Evolutionary conservation across 2,329 filamentous ascomycete species (phyloP).

Genomic region (Fusarium duplospermum): DNA sequence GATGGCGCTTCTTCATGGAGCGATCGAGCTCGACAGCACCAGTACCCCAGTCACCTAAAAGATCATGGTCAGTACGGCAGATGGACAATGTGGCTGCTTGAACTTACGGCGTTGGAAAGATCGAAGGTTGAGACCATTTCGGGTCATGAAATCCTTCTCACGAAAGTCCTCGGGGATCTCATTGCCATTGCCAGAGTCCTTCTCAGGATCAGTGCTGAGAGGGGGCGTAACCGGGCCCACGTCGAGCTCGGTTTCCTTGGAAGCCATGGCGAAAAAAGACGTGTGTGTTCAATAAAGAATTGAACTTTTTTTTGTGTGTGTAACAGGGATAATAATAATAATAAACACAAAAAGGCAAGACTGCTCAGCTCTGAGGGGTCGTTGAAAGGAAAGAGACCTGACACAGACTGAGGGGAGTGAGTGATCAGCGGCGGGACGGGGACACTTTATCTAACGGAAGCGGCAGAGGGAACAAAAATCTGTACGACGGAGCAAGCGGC

Average conservation of each 20-base stretch:
- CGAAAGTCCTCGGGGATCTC: slow-evolving; percentile 37
- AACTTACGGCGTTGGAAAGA: slow-evolving; percentile 40
- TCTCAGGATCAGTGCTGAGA: slow-evolving; percentile 24
- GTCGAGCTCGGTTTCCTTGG: slow-evolving; percentile 38
- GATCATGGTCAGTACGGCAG: slow-evolving; percentile 13
- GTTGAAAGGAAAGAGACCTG: slow-evolving; percentile 1
- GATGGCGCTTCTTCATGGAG: slow-evolving; percentile 66
- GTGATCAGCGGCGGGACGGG: slow-evolving; percentile 8
- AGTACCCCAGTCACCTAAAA: slow-evolving; percentile 40
- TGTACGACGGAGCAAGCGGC: slow-evolving; percentile 8
- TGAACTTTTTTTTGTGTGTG: background rate
- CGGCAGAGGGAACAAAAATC: background rate
- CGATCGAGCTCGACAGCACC: slow-evolving; percentile 53
- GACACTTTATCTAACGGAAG: slow-evolving; percentile 24
- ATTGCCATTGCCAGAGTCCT: slow-evolving; percentile 6
- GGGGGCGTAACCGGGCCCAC: slow-evolving; percentile 29
- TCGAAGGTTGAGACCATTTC: slow-evolving; percentile 42
- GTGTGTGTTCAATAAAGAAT: background rate
- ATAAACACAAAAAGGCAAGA: background rate
- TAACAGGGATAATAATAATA: background rate
- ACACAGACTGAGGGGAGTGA: background rate
- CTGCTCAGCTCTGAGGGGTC: background rate
- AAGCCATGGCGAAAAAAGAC: slow-evolving; percentile 16
- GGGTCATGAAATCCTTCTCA: slow-evolving; percentile 44
- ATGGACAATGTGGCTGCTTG: background rate